These are phyloP conservation scores for Neoarthrinium moseri DNA, from an alignment of 2,329 filamentous ascomycete species.

Conservation along the genomic window DNA sequence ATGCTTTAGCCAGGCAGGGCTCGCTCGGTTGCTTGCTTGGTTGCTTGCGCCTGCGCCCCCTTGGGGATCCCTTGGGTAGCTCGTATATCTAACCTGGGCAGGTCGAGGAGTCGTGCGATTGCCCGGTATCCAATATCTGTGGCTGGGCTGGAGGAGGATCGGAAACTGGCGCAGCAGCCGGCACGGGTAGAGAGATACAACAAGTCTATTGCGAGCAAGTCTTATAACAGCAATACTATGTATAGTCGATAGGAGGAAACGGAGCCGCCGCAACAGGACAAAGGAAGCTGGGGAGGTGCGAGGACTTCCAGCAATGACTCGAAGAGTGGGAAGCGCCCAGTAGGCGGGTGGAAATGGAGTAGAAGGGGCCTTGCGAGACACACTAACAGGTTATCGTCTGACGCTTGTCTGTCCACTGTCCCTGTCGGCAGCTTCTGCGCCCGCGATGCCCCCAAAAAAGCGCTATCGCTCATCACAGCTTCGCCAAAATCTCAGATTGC, in stretches of 20 bases:
- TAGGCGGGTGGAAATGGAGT: conserved; percentile 1
- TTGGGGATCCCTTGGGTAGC: no score
- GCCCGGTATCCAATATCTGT: not conserved
- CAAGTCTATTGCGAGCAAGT: not conserved
- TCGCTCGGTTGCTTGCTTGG: no score
- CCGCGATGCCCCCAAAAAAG: no score
- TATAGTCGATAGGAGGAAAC: not conserved
- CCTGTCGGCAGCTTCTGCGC: no score
- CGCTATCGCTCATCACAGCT: no score
- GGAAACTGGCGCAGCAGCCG: not conserved
- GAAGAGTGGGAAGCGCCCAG: not conserved
- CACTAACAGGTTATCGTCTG: no score
- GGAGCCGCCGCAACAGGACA: not conserved
- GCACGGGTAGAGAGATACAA: not conserved
- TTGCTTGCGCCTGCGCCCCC: no score
- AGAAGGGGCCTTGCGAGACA: not conserved
- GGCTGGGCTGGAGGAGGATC: not conserved
- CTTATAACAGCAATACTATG: not conserved
- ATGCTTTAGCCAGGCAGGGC: no score
- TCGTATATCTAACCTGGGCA: no score
- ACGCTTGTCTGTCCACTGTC: conserved; percentile 8
- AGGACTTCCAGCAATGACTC: conserved; percentile 1
- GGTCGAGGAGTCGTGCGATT: not conserved
- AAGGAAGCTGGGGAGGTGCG: not conserved
- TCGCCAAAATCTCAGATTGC: no score